phyloP scores from a whole-genome alignment of 257 asterid species.

The Leonotis leonurus region DNA sequence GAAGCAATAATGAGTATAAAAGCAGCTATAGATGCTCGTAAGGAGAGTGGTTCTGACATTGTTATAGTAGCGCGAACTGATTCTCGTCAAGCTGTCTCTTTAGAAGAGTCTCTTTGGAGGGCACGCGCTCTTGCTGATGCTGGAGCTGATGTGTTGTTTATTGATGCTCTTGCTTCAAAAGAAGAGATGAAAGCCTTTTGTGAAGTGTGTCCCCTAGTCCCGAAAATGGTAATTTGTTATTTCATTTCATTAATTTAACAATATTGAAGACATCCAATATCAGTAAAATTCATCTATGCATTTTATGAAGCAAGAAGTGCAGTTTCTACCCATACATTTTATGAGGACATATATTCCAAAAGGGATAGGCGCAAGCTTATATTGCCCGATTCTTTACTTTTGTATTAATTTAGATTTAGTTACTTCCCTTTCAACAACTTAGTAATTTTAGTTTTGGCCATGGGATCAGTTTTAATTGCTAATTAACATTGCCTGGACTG shows the following conservation, averaged over 20 bases:
- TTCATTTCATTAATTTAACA: background rate
- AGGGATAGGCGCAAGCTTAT: too few relatives aligned
- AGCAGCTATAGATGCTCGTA: constrained; percentile 93
- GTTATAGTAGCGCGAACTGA: constrained; percentile 94
- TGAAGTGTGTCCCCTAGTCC: constrained; percentile 64
- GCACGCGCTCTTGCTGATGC: constrained; percentile 78
- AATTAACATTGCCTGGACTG: too few relatives aligned
- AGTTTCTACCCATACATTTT: too few relatives aligned
- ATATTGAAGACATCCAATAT: constrained; percentile 1
- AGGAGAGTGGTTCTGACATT: constrained; percentile 84
- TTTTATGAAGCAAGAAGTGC: background rate
- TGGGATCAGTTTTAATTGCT: too few relatives aligned
- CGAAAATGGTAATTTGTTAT: constrained; percentile 63
- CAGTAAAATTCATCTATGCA: background rate
- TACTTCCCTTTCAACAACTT: too few relatives aligned
- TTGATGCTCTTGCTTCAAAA: constrained; percentile 88
- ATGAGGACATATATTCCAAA: too few relatives aligned
- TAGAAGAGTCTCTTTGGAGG: constrained; percentile 87
- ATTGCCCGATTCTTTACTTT: too few relatives aligned
- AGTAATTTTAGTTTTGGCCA: too few relatives aligned
- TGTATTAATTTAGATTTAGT: too few relatives aligned
- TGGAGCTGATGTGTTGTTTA: constrained; percentile 91
- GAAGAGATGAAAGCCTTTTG: constrained; percentile 89
- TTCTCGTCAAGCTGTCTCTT: constrained; percentile 90
- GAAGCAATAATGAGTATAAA: constrained; percentile 73